Base-by-base conservation (phyloP, 768 basidiomycete genomes). In the Chiua virens region DNA sequence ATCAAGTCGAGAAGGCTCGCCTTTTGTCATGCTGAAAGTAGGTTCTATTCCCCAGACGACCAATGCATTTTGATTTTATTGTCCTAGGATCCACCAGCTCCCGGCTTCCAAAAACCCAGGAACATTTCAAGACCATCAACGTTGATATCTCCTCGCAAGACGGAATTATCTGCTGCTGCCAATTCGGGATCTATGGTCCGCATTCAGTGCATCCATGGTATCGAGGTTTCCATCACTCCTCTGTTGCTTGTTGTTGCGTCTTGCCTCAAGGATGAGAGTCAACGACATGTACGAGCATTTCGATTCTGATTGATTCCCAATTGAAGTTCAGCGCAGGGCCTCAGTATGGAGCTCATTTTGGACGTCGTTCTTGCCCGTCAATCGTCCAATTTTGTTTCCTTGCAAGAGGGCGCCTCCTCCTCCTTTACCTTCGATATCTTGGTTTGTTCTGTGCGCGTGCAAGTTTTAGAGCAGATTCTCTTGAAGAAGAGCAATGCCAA, bases 151-250 rank as follows among this genome's bases (percentile, higher is more conserved):
- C 45, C 46, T 27, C 50, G 20, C 45, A 54, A 49, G 28, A 18
- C 4, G 9, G 55, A 50, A 18, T 45, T 46, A 40, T 36, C 30
- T 15, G 4, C 27, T n/a, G 20, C 34, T 39, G 25, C 20, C 17
- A 22, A 38, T 8, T 42, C 62, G 17, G 39, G 34, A n/a, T 52
- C 50, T 14, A 45, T 66, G 49, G 42, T 64, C 43, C 78, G 81
- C 25, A 51, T 83, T 27, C 68, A 66, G 32, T 75, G 68, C 48
- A 57, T 58, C 25, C 70, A 67, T 25, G 68, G 70, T 18, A 42
- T 81, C 14, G 66, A 71, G 34, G 42, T 83, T 17, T 67, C 70
- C 38, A 49, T 85, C n/a, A 86, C 82, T 6, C 87, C 87, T 3
- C 69, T 88, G 18, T 42, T 82, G 17, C 52, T 81, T 34, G 69